A percentile compares a stretch with the other conserved stretches of the same genome.
Evolutionary conservation across 352 stramenopile species (phyloP).

Genomic region (Phytopythium sindhum): DNA sequence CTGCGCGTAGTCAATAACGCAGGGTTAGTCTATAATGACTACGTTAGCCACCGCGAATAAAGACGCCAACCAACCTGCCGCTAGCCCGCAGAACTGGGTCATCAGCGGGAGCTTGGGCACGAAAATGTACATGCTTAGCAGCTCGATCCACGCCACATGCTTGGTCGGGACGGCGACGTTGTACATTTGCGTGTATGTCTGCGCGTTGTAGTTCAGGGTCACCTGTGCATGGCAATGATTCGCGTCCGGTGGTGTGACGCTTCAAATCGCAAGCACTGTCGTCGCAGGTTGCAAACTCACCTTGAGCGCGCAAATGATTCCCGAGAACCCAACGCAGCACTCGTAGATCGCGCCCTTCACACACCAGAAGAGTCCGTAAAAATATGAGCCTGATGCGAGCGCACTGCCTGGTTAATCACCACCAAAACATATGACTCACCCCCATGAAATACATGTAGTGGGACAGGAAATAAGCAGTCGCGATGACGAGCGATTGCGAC

Average conservation of each 20-base stretch:
- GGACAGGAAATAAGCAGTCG: slow-evolving; percentile 15
- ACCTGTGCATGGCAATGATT: slow-evolving; percentile 38
- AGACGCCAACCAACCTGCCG: slow-evolving; percentile 48
- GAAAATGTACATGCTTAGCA: slow-evolving; percentile 82
- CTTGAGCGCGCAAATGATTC: slow-evolving; percentile 78
- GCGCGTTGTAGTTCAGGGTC: slow-evolving; percentile 74
- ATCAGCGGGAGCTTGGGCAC: slow-evolving; percentile 79
- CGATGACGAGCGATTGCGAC: slow-evolving; percentile 35
- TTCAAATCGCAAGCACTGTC: neutral
- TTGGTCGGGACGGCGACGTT: slow-evolving; percentile 78
- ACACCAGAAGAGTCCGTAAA: neutral
- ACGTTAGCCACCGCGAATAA: slow-evolving; percentile 6
- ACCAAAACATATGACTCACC: slow-evolving; percentile 8
- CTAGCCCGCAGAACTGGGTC: slow-evolving; percentile 81
- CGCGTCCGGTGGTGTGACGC: neutral
- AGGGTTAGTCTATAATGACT: neutral
- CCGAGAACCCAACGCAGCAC: slow-evolving; percentile 76
- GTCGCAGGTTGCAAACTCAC: slow-evolving; percentile 13
- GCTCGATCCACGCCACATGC: slow-evolving; percentile 86
- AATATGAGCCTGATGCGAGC: neutral
- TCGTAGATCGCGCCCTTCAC: slow-evolving; percentile 39
- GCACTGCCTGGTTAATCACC: neutral
- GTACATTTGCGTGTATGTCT: slow-evolving; percentile 54
- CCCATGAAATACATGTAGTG: slow-evolving; percentile 9
- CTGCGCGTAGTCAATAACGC: neutral